Evolutionary conservation across 192 early-diverging fungal species (phyloP), one percentile per base, ranked within the genome.

Genomic region (Coemansia sp.): DNA sequence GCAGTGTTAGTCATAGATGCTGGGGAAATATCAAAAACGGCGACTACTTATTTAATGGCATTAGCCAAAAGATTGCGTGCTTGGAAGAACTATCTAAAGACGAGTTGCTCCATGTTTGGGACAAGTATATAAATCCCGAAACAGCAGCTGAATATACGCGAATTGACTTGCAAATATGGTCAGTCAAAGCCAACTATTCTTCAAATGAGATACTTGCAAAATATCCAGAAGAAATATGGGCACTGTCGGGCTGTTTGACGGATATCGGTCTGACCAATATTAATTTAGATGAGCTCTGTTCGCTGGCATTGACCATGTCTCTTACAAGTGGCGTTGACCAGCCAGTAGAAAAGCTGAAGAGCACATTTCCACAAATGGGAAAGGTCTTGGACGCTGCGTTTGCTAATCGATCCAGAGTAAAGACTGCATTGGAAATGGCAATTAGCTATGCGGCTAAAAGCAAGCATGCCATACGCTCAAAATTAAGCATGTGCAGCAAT

Each of bases 91-190:
- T 54, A 23, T 15, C 22, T 3, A 21, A 54, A 24, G 4, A 54
- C 10, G 60, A 65, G 41, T 14, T 81, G 37, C 55, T 81, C 5
- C 27, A 10, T 4, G 66, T 61, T 29, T 71, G 65, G 68, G 65
- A 72, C 48, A 64, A 45, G 4, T 64, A 68, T 50, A 47, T 81
- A 10, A 66, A 68, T 37, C 47, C 48, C 3, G 59, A 65, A 29
- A 69, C 73, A 9, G 63, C 69, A 8, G 10, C 25, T 2, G 23
- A 53, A 2, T 74, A 68, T 15, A 74, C 66, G 1, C 72, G 72
- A 5, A 23, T 74, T 2, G 72, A 74, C 19, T 29, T 56, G 50
- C 56, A 57, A 6, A 38, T 55, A 41, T 68, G 66, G 66, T 62
- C 66, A 6, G 25, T 14, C 15, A 62, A 56, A 43, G 25, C 39